Conservation (phyloP, 2,329 filamentous ascomycete genomes). For the Erysiphe neolycopersici region DNA sequence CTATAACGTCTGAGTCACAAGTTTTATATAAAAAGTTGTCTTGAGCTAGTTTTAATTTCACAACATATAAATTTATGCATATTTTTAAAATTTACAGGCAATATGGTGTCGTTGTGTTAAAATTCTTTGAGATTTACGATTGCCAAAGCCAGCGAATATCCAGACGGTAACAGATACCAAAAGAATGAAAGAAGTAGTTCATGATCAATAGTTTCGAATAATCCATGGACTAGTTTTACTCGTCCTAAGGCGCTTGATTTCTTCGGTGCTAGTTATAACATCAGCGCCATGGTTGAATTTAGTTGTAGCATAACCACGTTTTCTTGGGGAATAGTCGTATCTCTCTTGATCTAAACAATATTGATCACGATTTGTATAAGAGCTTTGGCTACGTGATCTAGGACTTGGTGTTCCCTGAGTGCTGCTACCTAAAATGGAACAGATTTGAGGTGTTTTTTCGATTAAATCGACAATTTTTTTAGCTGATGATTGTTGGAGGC, state of each 20-base stretch:
- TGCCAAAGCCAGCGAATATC: no score
- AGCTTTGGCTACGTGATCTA: background rate
- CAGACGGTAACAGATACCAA: no score
- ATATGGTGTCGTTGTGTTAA: no score
- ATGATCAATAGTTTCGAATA: background rate
- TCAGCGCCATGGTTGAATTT: background rate
- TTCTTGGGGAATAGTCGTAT: background rate
- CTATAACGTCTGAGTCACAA: no score
- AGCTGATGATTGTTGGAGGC: background rate
- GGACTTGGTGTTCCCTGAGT: constrained; percentile 6
- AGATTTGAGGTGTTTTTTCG: background rate
- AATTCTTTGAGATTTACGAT: no score
- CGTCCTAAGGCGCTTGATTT: background rate
- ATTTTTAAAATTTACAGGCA: no score
- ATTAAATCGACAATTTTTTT: background rate
- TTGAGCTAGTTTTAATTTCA: no score
- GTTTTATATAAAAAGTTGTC: no score
- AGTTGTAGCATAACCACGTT: background rate
- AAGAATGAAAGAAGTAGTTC: no score
- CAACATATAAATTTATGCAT: no score
- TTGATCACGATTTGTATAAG: background rate
- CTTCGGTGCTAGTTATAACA: background rate
- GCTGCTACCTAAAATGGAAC: constrained; percentile 1
- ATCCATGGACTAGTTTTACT: constrained; percentile 1
- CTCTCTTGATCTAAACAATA: background rate